Evolutionary conservation across 169 alveolate species (phyloP).

Genomic region (Prorocentrum cordatum): DNA sequence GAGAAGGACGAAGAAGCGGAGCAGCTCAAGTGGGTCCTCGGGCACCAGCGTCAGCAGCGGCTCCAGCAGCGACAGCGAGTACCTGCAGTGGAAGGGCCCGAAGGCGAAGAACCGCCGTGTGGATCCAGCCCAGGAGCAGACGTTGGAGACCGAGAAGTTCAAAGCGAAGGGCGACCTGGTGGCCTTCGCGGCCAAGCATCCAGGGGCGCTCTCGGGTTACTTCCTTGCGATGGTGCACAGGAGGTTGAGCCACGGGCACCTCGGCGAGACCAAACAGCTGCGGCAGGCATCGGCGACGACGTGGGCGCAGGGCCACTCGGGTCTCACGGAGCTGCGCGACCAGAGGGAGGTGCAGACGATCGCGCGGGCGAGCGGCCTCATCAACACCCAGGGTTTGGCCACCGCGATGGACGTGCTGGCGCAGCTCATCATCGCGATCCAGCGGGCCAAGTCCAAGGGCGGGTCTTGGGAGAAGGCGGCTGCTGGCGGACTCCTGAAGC

Average conservation of each 20-base stretch:
- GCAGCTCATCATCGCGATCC: constrained; percentile 17
- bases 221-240: background rate
- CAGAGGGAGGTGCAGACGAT: constrained; percentile 10
- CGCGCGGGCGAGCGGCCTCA: background rate
- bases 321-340: constrained; percentile 20
- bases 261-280: background rate
- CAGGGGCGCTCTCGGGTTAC: constrained; percentile 19
- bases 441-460: background rate
- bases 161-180: constrained; percentile 2
- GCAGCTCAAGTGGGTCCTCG: too few relatives aligned
- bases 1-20: too few relatives aligned
- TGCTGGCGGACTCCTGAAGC: background rate
- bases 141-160: background rate
- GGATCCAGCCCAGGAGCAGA: too few relatives aligned
- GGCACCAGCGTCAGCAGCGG: too few relatives aligned
- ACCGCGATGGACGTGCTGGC: constrained; percentile 8
- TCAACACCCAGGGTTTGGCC: background rate
- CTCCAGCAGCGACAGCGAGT: too few relatives aligned
- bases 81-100: too few relatives aligned
- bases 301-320: constrained; percentile 24
- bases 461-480: constrained; percentile 40
- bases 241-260: background rate
- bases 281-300: background rate
- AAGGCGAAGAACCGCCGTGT: too few relatives aligned
- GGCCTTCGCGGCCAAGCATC: constrained; percentile 6